These are phyloP conservation scores for Apiospora hydei DNA, from an alignment of 2,329 filamentous ascomycete species.

Conservation along the genomic window DNA sequence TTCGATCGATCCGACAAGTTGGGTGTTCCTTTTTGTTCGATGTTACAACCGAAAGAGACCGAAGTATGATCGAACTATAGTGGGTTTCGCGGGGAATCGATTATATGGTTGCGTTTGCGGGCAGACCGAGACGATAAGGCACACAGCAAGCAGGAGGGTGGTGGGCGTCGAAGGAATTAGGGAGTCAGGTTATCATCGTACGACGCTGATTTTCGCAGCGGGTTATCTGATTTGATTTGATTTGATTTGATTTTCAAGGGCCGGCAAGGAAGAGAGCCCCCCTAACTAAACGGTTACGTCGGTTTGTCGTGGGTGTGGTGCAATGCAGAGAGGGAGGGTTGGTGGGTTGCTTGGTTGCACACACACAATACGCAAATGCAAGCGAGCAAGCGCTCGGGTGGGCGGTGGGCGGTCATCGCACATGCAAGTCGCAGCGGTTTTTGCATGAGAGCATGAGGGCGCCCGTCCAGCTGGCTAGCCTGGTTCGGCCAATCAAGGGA, in stretches of 20 bases:
- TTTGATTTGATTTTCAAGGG: background rate
- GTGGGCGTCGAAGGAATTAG: background rate
- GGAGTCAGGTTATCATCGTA: background rate
- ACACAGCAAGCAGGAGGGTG: too few relatives aligned
- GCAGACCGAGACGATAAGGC: too few relatives aligned
- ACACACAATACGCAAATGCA: background rate
- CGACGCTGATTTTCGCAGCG: background rate
- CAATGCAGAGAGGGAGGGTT: background rate
- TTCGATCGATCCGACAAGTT: background rate
- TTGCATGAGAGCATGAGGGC: background rate
- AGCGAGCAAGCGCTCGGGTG: background rate
- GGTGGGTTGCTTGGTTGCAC: background rate
- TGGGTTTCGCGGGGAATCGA: slow-evolving; percentile 19
- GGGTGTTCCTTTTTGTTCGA: background rate
- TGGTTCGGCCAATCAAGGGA: background rate
- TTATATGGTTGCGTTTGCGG: background rate
- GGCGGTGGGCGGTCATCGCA: background rate
- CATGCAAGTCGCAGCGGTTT: slow-evolving; percentile 4
- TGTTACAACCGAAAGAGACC: background rate
- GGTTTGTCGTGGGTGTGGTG: background rate
- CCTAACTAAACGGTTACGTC: slow-evolving; percentile 4
- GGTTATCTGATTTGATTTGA: background rate
- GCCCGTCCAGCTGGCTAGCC: background rate
- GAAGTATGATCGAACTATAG: slow-evolving; percentile 10
- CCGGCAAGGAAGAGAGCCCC: background rate